Base-by-base conservation (phyloP, 129 eudicot genomes). In the Flaveria trinervia region DNA sequence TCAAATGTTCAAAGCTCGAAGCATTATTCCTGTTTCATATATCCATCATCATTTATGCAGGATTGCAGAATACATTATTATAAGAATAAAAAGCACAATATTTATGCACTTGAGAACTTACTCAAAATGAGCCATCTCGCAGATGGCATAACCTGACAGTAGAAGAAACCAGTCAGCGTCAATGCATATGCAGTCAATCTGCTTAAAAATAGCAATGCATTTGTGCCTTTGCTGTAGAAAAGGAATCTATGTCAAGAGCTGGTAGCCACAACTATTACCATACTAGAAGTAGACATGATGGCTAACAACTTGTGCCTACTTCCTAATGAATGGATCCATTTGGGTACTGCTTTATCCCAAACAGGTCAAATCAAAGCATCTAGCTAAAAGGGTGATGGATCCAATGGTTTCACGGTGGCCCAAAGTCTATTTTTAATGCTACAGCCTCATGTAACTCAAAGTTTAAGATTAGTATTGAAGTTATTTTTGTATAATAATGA, bases 121-220 rank as follows among this genome's bases (percentile, higher is more conserved):
- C 97, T 86, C 84, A 49, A 50, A 68, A 73, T 44, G 68, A 51
- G 88, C 79, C 86, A 79, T 84, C 70, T 75, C 75, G 69, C 77
- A 49, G 86, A 81, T 66, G 97, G 92, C 30, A 75, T 60, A 28
- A 86, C 83, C 83, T 89, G 92, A 79, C 93, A 87, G 62, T 86
- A 78, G 67, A 91, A 91, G 82, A 91, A 84, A 14, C 94, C 94
- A 48, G 97, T 95, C 59, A 89, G 78, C 70, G 88, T 85, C 85
- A 95, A 74, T 25, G 96, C 96, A 74, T 91, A 84, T 26, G 88
- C 77, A 49, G 99, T 94, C 75, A 95, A 92, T 83, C 86, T 89
- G 62, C 82, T 85, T 73, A 95, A 75, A 74, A 84, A 86, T 45
- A 77, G 85, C 86, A 91, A 77, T 55, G 88, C 97, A 68, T 87